Evolutionary conservation across 768 basidiomycete species (phyloP), one percentile per base, ranked within the genome.

Genomic region (Pholiota microspora): DNA sequence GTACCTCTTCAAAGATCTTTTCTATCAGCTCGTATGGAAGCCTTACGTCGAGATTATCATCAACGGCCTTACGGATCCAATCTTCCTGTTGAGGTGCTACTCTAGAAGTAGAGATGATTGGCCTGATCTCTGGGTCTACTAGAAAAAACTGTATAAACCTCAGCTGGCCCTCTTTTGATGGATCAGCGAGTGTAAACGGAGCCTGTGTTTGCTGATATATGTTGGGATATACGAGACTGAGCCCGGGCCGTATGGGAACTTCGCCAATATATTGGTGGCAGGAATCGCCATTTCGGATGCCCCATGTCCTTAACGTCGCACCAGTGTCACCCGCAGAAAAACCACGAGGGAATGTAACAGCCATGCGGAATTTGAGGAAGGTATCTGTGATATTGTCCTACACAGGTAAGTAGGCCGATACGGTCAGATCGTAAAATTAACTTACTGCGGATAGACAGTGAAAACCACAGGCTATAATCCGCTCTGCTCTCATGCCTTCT

Each of bases 401-500:
- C 34, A 32, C 28, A 18, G 23, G 6, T 42, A 23, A 16, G 40
- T 23, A 7, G 12, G 40, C 7, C 7, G 8, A 42, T 9, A 53
- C 49, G 15, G 38, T 49, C 31, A 10, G 27, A 12, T 45, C 51
- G n/a, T 38, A 34, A 40, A 13, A 24, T 52, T 49, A 23, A 24
- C 76, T 57, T 52, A 81, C 81, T 9, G 67, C 61, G 36, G 72
- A 68, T 21, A 72, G 45, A 53, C 72, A 76, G 52, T 78, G 74
- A 10, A 77, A 65, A 1, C 72, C 75, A 54, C 73, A 77, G 1
- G 80, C 79, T 0, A 75, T 75, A 36, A 83, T 76, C 5, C 75
- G 69, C 58, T 83, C 81, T 51, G 77, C 79, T 53, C 71, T 63
- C 78, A 81, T 80, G 31, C 81, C 80, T 62, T 78, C 77, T 15